Percentiles rank a stretch among this genome's conserved stretches.
phyloP scores from a whole-genome alignment of 2,329 filamentous ascomycete genomes.

The Blastomyces percursus region DNA sequence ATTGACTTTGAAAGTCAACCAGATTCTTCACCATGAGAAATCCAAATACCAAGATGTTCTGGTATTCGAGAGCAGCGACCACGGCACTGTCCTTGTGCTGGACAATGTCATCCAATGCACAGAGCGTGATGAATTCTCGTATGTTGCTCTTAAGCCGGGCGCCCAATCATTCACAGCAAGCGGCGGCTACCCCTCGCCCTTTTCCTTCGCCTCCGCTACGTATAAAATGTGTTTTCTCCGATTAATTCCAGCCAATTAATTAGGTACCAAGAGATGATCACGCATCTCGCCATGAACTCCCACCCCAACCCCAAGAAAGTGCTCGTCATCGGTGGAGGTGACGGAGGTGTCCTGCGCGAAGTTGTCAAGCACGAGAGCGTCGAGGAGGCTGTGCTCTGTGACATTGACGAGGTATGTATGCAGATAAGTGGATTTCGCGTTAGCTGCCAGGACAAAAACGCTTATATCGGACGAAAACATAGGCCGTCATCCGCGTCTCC shows the following conservation, averaged over 20 bases:
- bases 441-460: neutral
- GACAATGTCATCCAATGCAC: conserved; percentile 99
- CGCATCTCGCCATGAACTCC: conserved; percentile 94
- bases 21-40: conserved; percentile 98
- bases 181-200: neutral
- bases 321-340: conserved; percentile 93
- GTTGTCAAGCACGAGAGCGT: conserved; percentile 98
- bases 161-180: neutral
- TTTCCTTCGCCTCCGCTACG: neutral
- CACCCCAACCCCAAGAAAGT: conserved; percentile 98
- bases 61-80: conserved; percentile 95
- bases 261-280: conserved; percentile 98
- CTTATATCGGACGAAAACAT: conserved; percentile 4
- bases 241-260: neutral
- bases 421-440: neutral
- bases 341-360: conserved; percentile 94
- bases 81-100: conserved; percentile 89
- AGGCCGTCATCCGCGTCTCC: conserved; percentile 93
- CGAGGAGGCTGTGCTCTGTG: conserved; percentile 91
- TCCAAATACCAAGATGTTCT: conserved; percentile 98
- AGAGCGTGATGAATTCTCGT: conserved; percentile 95
- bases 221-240: neutral
- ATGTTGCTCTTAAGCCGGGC: conserved; percentile 23
- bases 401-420: conserved; percentile 81
- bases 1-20: conserved; percentile 96